phyloP scores from a whole-genome alignment of 768 basidiomycete species.

The Tulasnella sp. region DNA sequence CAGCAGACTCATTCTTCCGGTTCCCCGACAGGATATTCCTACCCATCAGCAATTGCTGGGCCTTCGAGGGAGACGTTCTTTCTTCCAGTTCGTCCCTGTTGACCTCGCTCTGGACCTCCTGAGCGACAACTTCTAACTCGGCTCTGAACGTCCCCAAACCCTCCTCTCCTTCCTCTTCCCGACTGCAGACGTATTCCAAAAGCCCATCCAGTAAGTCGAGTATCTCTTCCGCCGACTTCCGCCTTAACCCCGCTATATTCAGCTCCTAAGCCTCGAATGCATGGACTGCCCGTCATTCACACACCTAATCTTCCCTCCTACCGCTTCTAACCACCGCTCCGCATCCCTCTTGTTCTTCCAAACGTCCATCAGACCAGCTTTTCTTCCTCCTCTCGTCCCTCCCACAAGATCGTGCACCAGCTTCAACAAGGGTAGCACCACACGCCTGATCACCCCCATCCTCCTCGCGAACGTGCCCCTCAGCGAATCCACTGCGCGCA shows the following conservation, averaged over 20 bases:
- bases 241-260: background rate
- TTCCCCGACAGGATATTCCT: background rate
- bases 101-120: too few species aligned
- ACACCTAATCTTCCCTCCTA: background rate
- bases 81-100: background rate
- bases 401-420: background rate
- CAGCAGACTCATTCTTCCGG: background rate
- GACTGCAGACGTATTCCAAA: background rate
- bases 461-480: background rate
- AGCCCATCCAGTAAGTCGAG: background rate
- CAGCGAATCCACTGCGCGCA: background rate
- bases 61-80: background rate
- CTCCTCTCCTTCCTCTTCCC: background rate
- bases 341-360: background rate
- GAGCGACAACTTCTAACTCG: too few species aligned
- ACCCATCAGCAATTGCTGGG: background rate
- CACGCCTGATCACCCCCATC: background rate
- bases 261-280: background rate
- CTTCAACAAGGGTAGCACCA: background rate
- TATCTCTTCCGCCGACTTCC: background rate
- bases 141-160: background rate
- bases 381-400: background rate
- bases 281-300: background rate
- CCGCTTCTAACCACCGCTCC: background rate
- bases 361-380: background rate